Evolutionary conservation across 2,329 filamentous ascomycete species (phyloP), one percentile per base, ranked within the genome.

Genomic region (Diaporthe batatas): DNA sequence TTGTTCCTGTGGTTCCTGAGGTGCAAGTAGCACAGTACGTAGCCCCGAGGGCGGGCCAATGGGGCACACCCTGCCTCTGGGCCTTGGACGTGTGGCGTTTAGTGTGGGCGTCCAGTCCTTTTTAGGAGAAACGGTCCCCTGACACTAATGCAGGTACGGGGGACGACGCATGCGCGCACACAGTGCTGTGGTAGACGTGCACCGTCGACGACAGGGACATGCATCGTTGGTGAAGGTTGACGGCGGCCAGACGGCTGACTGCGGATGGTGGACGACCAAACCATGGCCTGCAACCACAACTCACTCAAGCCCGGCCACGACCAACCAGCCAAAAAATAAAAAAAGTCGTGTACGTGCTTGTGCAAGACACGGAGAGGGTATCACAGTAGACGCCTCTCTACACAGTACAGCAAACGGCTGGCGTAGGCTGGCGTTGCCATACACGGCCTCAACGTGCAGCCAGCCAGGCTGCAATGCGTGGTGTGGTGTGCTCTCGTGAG

Each of bases 121-220:
- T 74, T 68, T 71, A 68, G 71, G 73, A 67, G 72, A 68, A 74
- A 73, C 73, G 71, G 73, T 71, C 71, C 73, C 73, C 73, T 74
- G 73, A 70, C 73, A 72, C 73, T 74, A 74, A 73, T 74, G 73
- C 73, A 74, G 73, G 73, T 73, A 74, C 73, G 71, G 68, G 71
- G 71, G 36, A 71, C 51, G 47, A 54, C 71, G 57, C 69, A 71
- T 71, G 69, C 55, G 8, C 29, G 18, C 49, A 25, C 69, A 67
- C 53, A 62, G 68, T 70, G n/a, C 53, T 36, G 72, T 65, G 65
- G 68, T 70, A 25, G n/a, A 62, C 44, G 72, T 65, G 65, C 70
- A 69, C 68, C 32, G 62, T 67, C n/a, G 12, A 36, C 23, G 39
- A 44, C 47, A 72, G 34, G 71, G 58, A 62, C 65, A 73, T 67